These are phyloP conservation scores for Komagataea norvegica DNA, from an alignment of 1,139 yeast species.

Conservation along the genomic window DNA sequence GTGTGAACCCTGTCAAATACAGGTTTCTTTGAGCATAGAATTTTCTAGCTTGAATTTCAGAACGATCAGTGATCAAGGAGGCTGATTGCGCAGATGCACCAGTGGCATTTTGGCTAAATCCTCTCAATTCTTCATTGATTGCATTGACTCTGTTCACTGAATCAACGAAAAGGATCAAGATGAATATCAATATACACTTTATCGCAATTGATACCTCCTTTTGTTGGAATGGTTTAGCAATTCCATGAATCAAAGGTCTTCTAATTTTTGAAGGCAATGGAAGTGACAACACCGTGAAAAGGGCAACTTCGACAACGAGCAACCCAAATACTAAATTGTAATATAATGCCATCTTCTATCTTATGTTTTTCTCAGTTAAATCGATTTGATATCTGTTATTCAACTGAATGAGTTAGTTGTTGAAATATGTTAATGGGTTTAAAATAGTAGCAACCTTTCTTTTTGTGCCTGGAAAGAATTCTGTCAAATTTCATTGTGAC, in stretches of 20 bases:
- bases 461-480: too few species aligned
- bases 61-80: constrained; percentile 42
- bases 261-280: constrained; percentile 81
- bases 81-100: constrained; percentile 20
- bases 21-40: constrained; percentile 96
- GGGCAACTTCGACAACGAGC: constrained; percentile 71
- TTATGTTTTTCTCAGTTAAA: too few species aligned
- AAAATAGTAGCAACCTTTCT: not conserved
- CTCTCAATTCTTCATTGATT: constrained; percentile 58
- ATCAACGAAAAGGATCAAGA: constrained; percentile 79
- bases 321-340: constrained; percentile 72
- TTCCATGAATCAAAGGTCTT: constrained; percentile 57
- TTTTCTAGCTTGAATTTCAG: constrained; percentile 83
- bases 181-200: constrained; percentile 80
- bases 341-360: constrained; percentile 59
- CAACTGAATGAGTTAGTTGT: too few species aligned
- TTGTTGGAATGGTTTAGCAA: constrained; percentile 66
- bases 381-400: too few species aligned
- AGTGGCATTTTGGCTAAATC: constrained; percentile 12
- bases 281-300: constrained; percentile 75
- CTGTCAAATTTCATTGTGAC: too few species aligned
- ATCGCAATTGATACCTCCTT: constrained; percentile 72
- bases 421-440: too few species aligned
- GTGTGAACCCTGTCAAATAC: constrained; percentile 93
- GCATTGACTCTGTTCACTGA: constrained; percentile 79